Conservation (phyloP, 1,139 yeast species). For the Suhomyces taliae region DNA sequence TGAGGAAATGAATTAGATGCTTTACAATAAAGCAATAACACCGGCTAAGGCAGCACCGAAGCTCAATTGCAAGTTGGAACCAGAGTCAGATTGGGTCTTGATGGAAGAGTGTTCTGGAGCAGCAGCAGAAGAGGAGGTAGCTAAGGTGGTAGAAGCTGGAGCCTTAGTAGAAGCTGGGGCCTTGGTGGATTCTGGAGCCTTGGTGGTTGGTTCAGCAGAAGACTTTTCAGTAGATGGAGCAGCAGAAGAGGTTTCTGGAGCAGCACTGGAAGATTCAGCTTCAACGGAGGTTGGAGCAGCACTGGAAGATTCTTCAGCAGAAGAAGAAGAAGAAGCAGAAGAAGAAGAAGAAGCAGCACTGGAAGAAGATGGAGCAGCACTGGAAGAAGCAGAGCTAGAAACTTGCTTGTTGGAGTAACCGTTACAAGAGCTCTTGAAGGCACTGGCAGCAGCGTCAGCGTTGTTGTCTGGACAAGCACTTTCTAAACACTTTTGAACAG, state of each 20-base stretch:
- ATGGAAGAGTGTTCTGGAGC: constrained; percentile 8
- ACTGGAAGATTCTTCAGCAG: constrained; percentile 28
- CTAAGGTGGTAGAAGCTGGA: constrained; percentile 12
- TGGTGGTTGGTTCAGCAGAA: constrained; percentile 17
- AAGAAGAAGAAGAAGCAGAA: constrained; percentile 26
- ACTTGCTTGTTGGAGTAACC: constrained; percentile 27
- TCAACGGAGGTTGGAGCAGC: constrained; percentile 9
- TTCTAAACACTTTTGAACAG: constrained; percentile 60
- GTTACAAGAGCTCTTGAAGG: constrained; percentile 57
- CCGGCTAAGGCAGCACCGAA: constrained; percentile 22
- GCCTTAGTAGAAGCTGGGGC: constrained; percentile 15
- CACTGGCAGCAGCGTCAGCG: constrained; percentile 54
- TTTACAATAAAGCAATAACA: constrained; percentile 21
- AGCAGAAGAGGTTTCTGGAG: constrained; percentile 16
- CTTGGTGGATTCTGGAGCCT: constrained; percentile 12
- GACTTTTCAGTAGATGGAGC: constrained; percentile 18
- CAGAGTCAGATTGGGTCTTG: constrained; percentile 3
- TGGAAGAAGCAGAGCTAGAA: constrained; percentile 9
- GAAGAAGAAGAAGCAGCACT: constrained; percentile 28
- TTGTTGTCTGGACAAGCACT: constrained; percentile 64
- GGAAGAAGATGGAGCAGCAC: constrained; percentile 13
- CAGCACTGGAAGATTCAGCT: constrained; percentile 4
- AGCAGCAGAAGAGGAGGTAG: constrained; percentile 8
- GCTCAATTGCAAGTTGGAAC: constrained; percentile 13
- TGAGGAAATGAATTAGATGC: constrained; percentile 1